These are phyloP conservation scores for Mycena rebaudengoi DNA, from an alignment of 768 basidiomycete species.

Conservation along the genomic window DNA sequence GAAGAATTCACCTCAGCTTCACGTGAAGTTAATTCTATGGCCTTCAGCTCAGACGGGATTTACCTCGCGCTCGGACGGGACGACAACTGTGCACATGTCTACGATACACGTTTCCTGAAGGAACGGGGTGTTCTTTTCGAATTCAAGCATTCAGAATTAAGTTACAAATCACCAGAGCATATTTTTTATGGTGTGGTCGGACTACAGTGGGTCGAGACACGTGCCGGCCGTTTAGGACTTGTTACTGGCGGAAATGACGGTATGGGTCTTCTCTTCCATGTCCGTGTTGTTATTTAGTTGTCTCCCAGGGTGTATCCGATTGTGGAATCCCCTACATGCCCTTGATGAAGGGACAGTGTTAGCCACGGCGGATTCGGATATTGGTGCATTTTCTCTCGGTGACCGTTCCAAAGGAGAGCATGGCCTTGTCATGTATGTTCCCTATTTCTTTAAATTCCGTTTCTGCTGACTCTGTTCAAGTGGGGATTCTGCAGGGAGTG, in stretches of 20 bases:
- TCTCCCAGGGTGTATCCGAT: constrained; percentile 67
- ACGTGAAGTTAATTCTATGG: constrained; percentile 55
- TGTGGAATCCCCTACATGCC: constrained; percentile 69
- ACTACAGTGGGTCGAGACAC: constrained; percentile 60
- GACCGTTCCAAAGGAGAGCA: constrained; percentile 60
- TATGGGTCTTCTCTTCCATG: constrained; percentile 36
- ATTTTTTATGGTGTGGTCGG: constrained; percentile 60
- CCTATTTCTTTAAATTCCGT: too few species aligned
- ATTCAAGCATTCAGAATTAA: constrained; percentile 53
- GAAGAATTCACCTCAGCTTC: constrained; percentile 46
- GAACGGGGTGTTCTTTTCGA: constrained; percentile 53
- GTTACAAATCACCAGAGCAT: constrained; percentile 36
- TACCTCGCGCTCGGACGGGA: constrained; percentile 67
- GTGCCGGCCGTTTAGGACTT: constrained; percentile 49
- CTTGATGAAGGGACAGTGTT: constrained; percentile 56
- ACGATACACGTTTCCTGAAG: constrained; percentile 68
- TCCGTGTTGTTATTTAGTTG: neutral
- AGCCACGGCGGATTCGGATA: constrained; percentile 63
- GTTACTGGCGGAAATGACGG: constrained; percentile 74
- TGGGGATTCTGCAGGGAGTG: too few species aligned
- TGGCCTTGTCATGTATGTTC: constrained; percentile 66
- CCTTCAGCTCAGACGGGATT: constrained; percentile 68
- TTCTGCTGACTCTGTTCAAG: too few species aligned
- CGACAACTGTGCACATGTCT: constrained; percentile 68
- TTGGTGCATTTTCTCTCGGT: constrained; percentile 67